Conservation (phyloP, 2,329 filamentous ascomycete species). For the Claviceps monticola region DNA sequence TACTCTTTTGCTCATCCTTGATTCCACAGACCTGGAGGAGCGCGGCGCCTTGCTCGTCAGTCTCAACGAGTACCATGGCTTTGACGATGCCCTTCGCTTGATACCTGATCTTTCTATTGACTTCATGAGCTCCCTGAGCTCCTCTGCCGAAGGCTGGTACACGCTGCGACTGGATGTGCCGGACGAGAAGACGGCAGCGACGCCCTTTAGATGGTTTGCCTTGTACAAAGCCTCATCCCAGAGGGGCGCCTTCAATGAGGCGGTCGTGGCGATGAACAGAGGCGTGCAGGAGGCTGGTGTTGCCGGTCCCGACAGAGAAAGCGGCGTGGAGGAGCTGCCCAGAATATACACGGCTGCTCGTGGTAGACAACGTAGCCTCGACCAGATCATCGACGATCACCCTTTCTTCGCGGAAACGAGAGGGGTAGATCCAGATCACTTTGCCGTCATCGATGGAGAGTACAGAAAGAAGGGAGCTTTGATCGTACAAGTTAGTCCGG, state of each 20-base stretch:
- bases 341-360: background rate
- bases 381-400: background rate
- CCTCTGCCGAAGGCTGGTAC: conserved; percentile 3
- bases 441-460: conserved; percentile 1
- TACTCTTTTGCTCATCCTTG: conserved; percentile 2
- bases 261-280: conserved; percentile 1
- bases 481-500: background rate
- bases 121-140: conserved; percentile 1
- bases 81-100: conserved; percentile 1
- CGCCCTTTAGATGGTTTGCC: background rate
- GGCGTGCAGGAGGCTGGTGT: background rate
- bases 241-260: background rate
- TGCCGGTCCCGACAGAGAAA: background rate
- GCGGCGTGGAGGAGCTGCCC: background rate
- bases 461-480: background rate
- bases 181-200: background rate
- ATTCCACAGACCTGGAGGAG: background rate
- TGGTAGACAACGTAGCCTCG: background rate
- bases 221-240: background rate
- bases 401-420: background rate
- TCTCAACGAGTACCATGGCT: conserved; percentile 4
- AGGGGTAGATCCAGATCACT: background rate
- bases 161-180: background rate
- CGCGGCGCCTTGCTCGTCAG: conserved; percentile 2
- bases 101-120: background rate